Conservation (phyloP, 2,329 filamentous ascomycete species). For the Lachnellula arida region DNA sequence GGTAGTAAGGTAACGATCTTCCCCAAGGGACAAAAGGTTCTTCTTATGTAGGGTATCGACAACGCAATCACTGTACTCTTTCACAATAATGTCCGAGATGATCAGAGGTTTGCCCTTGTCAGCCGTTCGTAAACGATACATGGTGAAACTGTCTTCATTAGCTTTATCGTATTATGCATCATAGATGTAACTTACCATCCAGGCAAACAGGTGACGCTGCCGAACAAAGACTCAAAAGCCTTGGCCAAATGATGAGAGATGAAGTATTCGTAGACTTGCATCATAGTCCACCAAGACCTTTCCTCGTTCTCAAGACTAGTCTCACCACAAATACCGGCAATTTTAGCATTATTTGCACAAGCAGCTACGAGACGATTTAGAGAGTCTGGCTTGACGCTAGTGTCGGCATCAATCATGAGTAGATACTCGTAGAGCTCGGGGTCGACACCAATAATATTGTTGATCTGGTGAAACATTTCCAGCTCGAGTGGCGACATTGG, state of each 20-base stretch:
- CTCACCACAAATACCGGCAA: slow-evolving; percentile 95
- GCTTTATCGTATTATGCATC: slow-evolving; percentile 16
- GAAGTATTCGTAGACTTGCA: slow-evolving; percentile 99
- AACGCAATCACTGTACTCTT: slow-evolving; percentile 81
- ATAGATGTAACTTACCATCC: slow-evolving; percentile 69
- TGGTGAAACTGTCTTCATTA: slow-evolving; percentile 74
- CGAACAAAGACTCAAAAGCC: slow-evolving; percentile 96
- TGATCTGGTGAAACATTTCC: slow-evolving; percentile 98
- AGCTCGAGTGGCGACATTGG: slow-evolving; percentile 95
- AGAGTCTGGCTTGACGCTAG: slow-evolving; percentile 85
- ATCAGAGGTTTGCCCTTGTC: slow-evolving; percentile 94
- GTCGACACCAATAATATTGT: slow-evolving; percentile 98
- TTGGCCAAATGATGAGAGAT: slow-evolving; percentile 97
- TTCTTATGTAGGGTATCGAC: slow-evolving; percentile 94
- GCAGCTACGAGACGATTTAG: slow-evolving; percentile 88
- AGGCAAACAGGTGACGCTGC: slow-evolving; percentile 96
- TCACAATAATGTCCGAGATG: slow-evolving; percentile 81
- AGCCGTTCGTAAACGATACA: slow-evolving; percentile 93
- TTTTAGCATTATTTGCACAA: slow-evolving; percentile 90
- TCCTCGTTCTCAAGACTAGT: slow-evolving; percentile 96
- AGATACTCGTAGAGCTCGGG: slow-evolving; percentile 96
- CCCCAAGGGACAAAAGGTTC: slow-evolving; percentile 87
- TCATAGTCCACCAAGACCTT: slow-evolving; percentile 98
- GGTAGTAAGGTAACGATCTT: slow-evolving; percentile 95
- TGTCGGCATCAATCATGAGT: slow-evolving; percentile 97